Conservation (phyloP, 768 basidiomycete species). For the Kwoniella sp. region DNA sequence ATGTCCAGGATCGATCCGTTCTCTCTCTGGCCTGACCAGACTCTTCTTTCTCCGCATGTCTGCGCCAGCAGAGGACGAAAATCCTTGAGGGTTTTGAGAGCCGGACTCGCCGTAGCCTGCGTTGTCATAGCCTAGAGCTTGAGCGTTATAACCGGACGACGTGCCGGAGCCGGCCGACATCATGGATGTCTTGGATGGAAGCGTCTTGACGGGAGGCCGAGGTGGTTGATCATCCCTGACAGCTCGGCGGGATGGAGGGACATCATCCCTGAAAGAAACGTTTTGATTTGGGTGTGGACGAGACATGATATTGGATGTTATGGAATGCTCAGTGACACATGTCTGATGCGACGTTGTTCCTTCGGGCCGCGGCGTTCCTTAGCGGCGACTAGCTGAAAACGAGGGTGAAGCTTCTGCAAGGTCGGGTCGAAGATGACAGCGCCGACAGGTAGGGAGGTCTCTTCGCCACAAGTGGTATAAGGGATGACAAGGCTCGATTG, state of each 20-base stretch:
- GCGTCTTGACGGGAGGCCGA: conserved; percentile 33
- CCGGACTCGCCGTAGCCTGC: conserved; percentile 35
- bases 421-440: too few relatives aligned
- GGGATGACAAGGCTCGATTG: too few relatives aligned
- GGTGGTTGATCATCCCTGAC: conserved; percentile 29
- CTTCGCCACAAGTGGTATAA: too few relatives aligned
- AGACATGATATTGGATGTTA: conserved; percentile 23
- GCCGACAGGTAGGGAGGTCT: too few relatives aligned
- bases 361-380: too few relatives aligned
- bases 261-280: conserved; percentile 36
- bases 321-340: background rate
- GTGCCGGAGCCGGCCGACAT: conserved; percentile 18
- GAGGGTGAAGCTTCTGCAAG: too few relatives aligned
- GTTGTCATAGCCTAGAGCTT: conserved; percentile 27
- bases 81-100: conserved; percentile 28
- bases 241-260: conserved; percentile 36
- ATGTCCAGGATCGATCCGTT: conserved; percentile 92
- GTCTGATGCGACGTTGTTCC: too few relatives aligned
- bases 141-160: conserved; percentile 11
- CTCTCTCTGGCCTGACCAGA: conserved; percentile 84
- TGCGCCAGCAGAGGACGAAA: conserved; percentile 33
- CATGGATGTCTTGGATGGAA: conserved; percentile 28
- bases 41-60: conserved; percentile 73
- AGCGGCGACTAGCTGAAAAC: too few relatives aligned
- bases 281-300: conserved; percentile 31